Conservation (phyloP, 176 grass and related monocot genomes). For the Chloris gayana region DNA sequence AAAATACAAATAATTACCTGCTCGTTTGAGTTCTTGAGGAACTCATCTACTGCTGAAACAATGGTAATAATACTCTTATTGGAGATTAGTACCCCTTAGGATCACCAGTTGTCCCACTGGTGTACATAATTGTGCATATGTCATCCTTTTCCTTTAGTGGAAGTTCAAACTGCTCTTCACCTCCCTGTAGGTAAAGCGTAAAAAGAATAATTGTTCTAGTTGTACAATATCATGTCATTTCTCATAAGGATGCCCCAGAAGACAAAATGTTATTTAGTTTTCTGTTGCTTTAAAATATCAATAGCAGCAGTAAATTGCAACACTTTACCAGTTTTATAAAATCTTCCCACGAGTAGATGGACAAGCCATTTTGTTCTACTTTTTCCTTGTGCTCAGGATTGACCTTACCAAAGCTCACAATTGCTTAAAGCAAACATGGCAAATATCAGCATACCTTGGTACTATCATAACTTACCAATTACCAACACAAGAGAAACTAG, state of each 20-base stretch:
- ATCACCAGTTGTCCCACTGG: slow-evolving; percentile 96
- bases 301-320: too few species aligned
- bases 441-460: slow-evolving; percentile 37
- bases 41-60: slow-evolving; percentile 60
- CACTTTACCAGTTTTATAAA: slow-evolving; percentile 71
- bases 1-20: slow-evolving; percentile 42
- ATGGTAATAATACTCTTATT: slow-evolving; percentile 89
- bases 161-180: slow-evolving; percentile 73
- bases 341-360: slow-evolving; percentile 85
- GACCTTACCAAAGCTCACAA: slow-evolving; percentile 92
- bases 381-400: slow-evolving; percentile 68
- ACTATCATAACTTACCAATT: too few species aligned
- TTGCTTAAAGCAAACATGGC: slow-evolving; percentile 56
- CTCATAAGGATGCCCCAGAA: slow-evolving; percentile 2
- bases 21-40: slow-evolving; percentile 62
- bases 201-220: slow-evolving; percentile 10
- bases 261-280: neutral
- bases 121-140: slow-evolving; percentile 98
- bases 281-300: neutral
- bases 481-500: too few species aligned
- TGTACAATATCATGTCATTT: slow-evolving; percentile 21
- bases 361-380: slow-evolving; percentile 69
- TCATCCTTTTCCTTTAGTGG: slow-evolving; percentile 73
- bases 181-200: slow-evolving; percentile 54
- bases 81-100: slow-evolving; percentile 93